Evolutionary conservation across 805 yeast species (phyloP).

Genomic region (Candida hispaniensis): DNA sequence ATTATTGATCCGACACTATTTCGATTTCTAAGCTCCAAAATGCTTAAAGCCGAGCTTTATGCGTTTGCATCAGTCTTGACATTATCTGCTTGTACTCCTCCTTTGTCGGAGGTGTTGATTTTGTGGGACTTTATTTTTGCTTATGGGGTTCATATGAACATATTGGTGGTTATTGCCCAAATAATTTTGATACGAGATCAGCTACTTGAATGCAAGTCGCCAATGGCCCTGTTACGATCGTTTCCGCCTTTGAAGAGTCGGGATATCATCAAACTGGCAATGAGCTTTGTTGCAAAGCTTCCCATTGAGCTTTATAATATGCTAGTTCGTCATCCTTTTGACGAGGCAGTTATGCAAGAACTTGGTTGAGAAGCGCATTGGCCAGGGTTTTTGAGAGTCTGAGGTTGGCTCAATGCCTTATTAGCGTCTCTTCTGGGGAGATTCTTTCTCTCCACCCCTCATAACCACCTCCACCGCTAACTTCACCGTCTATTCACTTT

Average conservation of each 20-base stretch:
- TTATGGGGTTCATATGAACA: slow-evolving; percentile 81
- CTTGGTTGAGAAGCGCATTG: no score
- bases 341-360: slow-evolving; percentile 27
- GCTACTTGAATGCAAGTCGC: slow-evolving; percentile 48
- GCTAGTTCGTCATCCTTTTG: slow-evolving; percentile 53
- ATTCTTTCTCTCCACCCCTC: no score
- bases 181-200: slow-evolving; percentile 55
- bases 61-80: slow-evolving; percentile 72
- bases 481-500: no score
- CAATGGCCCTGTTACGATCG: slow-evolving; percentile 64
- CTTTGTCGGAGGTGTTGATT: slow-evolving; percentile 58
- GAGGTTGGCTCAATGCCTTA: no score
- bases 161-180: slow-evolving; percentile 75
- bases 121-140: slow-evolving; percentile 90
- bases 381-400: no score
- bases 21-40: slow-evolving; percentile 46
- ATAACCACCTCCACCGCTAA: no score
- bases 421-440: no score
- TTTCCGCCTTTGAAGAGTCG: slow-evolving; percentile 63
- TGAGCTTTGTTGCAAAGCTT: slow-evolving; percentile 66
- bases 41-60: slow-evolving; percentile 73
- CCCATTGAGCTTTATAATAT: slow-evolving; percentile 57
- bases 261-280: slow-evolving; percentile 64
- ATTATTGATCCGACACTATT: slow-evolving; percentile 64
- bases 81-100: slow-evolving; percentile 80